These are phyloP conservation scores for Asterophora lycoperdoides DNA, from an alignment of 768 basidiomycete species.

Conservation along the genomic window DNA sequence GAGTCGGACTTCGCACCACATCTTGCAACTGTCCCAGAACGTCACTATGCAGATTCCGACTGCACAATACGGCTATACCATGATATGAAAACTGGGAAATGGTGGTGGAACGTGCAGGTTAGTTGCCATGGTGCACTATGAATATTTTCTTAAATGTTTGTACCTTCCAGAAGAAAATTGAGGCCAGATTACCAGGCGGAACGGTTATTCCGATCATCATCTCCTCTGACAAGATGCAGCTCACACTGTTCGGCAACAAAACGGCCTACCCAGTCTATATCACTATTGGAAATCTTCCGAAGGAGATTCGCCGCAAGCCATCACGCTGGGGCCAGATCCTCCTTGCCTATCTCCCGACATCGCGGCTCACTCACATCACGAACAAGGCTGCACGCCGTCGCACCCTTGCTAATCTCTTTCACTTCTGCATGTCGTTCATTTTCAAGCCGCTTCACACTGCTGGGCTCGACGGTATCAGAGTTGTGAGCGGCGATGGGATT, in stretches of 20 bases:
- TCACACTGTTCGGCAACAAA: constrained; percentile 38
- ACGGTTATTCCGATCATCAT: constrained; percentile 41
- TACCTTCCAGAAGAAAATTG: not conserved
- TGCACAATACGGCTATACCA: constrained; percentile 19
- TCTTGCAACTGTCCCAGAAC: constrained; percentile 32
- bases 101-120: constrained; percentile 52
- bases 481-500: constrained; percentile 31
- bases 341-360: not conserved
- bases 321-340: constrained; percentile 22
- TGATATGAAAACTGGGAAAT: constrained; percentile 45
- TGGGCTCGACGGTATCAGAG: constrained; percentile 19
- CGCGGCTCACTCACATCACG: constrained; percentile 19
- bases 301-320: constrained; percentile 33
- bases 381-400: constrained; percentile 23
- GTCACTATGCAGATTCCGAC: constrained; percentile 27
- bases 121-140: constrained; percentile 1
- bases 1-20: constrained; percentile 29
- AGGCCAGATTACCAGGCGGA: constrained; percentile 15
- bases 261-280: constrained; percentile 44
- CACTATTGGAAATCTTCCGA: constrained; percentile 43
- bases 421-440: constrained; percentile 29
- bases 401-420: constrained; percentile 28
- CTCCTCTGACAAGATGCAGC: constrained; percentile 42
- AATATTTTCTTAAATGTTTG: not conserved
- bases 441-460: constrained; percentile 24